phyloP scores from a whole-genome alignment of 208 protist genomes.

The Trypanosomatidae sp. region DNA sequence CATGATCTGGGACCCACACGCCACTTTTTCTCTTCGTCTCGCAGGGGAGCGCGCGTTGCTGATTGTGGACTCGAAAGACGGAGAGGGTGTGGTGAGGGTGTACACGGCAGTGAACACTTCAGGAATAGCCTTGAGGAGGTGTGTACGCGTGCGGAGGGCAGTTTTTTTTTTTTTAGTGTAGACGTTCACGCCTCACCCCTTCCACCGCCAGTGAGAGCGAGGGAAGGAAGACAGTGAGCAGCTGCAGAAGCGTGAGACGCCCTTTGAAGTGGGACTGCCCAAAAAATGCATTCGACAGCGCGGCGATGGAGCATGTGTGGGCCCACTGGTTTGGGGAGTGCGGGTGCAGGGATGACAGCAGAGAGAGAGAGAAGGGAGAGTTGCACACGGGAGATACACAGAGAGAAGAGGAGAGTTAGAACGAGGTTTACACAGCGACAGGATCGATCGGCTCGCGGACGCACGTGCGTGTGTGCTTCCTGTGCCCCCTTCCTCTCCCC shows the following conservation, averaged over 20 bases:
- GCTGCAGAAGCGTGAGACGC: too few species aligned
- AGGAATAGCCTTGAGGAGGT: neutral
- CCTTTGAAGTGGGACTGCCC: too few species aligned
- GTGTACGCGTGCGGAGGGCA: neutral
- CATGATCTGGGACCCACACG: conserved; percentile 6
- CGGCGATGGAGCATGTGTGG: neutral
- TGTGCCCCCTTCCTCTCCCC: neutral
- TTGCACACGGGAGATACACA: neutral
- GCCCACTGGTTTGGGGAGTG: neutral
- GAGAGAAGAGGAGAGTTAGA: too few species aligned
- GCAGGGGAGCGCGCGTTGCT: too few species aligned
- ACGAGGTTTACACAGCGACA: neutral
- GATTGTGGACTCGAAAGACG: neutral
- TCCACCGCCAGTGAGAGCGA: too few species aligned
- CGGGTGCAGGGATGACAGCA: neutral
- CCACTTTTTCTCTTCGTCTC: too few species aligned
- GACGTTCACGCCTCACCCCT: neutral
- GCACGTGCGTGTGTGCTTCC: neutral
- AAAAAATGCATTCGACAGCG: too few species aligned
- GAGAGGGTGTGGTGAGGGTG: neutral
- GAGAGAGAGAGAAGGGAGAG: neutral
- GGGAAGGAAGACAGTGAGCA: too few species aligned
- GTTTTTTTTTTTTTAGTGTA: neutral
- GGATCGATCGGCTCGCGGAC: neutral
- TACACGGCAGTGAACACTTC: neutral